A percentile compares a stretch with the other conserved stretches of the same genome.
phyloP scores from a whole-genome alignment of 208 protist genomes.

The Trypanosoma scelopori region DNA sequence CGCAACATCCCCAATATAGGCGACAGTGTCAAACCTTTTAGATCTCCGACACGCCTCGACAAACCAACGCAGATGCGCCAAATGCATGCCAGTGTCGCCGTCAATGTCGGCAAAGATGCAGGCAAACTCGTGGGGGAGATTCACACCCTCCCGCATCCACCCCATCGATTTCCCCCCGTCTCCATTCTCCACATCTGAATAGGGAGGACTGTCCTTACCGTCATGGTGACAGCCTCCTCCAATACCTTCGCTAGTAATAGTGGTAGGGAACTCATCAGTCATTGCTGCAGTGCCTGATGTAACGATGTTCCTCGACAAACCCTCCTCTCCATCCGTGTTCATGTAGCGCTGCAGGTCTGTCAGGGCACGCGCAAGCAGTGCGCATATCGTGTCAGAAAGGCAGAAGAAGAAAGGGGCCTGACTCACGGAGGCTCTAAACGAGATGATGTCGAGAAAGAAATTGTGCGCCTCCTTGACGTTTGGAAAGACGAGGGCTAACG shows the following conservation, averaged over 20 bases:
- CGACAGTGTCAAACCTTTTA: constrained; percentile 41
- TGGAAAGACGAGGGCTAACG: constrained; percentile 52
- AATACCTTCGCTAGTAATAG: too few relatives aligned
- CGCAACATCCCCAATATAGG: constrained; percentile 50
- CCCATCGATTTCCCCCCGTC: background rate
- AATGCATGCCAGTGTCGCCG: constrained; percentile 34
- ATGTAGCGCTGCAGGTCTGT: constrained; percentile 22
- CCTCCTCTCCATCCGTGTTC: constrained; percentile 6
- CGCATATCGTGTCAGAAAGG: constrained; percentile 23
- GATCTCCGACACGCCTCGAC: constrained; percentile 36
- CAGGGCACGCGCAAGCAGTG: constrained; percentile 16
- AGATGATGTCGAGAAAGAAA: constrained; percentile 48
- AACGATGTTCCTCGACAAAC: background rate
- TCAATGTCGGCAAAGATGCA: constrained; percentile 28
- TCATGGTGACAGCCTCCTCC: too few relatives aligned
- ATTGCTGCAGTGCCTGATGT: background rate
- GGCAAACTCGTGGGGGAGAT: constrained; percentile 15
- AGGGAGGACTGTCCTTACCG: too few relatives aligned
- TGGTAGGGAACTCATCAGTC: too few relatives aligned
- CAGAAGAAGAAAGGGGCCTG: constrained; percentile 29
- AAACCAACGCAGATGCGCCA: constrained; percentile 75
- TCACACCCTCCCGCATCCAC: constrained; percentile 12
- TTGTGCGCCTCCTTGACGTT: constrained; percentile 56
- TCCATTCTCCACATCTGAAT: background rate
- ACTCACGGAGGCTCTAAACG: constrained; percentile 23